phyloP scores from a whole-genome alignment of 768 basidiomycete species.

The Boletus fagicola region DNA sequence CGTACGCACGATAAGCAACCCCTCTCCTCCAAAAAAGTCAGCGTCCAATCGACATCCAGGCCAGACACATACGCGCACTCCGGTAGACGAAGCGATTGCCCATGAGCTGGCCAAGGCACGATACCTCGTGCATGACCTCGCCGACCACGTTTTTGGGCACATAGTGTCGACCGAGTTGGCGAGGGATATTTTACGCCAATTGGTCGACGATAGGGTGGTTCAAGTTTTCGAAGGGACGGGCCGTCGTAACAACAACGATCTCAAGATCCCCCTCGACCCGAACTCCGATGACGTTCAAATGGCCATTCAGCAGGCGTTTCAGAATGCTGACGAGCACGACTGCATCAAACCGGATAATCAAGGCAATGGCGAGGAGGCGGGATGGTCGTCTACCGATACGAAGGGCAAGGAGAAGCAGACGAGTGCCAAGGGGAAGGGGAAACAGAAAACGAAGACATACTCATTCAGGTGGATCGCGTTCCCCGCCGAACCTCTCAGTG shows the following conservation, averaged over 20 bases:
- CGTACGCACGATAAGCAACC: too few relatives aligned
- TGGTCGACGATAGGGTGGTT: background rate
- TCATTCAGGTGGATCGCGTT: conserved; percentile 8
- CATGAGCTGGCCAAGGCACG: background rate
- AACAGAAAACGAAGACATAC: background rate
- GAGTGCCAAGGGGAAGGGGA: background rate
- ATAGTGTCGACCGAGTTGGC: background rate
- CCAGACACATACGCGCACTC: too few relatives aligned
- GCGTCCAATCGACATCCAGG: too few relatives aligned
- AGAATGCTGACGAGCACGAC: background rate
- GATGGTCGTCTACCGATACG: too few relatives aligned
- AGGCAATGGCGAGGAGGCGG: too few relatives aligned
- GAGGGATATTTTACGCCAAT: background rate
- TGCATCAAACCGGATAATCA: background rate
- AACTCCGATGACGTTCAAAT: background rate
- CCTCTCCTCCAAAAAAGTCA: too few relatives aligned
- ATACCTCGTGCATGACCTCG: background rate
- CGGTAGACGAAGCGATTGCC: too few relatives aligned
- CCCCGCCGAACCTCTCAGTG: conserved; percentile 2
- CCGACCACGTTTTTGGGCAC: conserved; percentile 3
- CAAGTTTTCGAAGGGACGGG: background rate
- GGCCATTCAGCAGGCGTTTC: conserved; percentile 6
- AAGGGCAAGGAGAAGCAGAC: background rate
- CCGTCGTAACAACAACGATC: too few relatives aligned
- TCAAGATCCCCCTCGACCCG: background rate